A percentile compares a stretch with the other conserved stretches of the same genome.
phyloP scores from a whole-genome alignment of 1,284 basidiomycete genomes.

The Veloboletus limbatus region DNA sequence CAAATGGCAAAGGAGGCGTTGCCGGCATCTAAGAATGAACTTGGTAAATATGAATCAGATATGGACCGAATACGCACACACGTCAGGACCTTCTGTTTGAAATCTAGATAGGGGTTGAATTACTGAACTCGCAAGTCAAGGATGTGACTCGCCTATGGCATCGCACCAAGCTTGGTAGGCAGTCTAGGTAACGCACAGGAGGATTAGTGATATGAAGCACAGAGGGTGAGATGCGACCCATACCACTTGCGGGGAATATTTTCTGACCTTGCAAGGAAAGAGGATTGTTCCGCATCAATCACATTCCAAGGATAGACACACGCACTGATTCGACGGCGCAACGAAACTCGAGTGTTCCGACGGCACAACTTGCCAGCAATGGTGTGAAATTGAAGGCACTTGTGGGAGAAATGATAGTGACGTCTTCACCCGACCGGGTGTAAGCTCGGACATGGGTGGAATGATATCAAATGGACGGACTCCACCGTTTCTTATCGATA shows the following conservation, averaged over 20 bases:
- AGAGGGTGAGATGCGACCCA: conserved; percentile 19
- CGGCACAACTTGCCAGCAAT: conserved; percentile 71
- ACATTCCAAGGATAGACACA: conserved; percentile 23
- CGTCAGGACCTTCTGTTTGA: conserved; percentile 55
- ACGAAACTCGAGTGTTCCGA: conserved; percentile 81
- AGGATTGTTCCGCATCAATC: conserved; percentile 1
- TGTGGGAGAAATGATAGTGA: conserved; percentile 70
- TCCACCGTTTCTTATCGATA: conserved; percentile 66
- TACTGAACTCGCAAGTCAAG: not conserved
- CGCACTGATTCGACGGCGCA: conserved; percentile 77
- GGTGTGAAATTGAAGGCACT: conserved; percentile 86
- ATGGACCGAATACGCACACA: conserved; percentile 44
- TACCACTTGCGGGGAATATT: conserved; percentile 57
- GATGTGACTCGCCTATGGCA: conserved; percentile 45
- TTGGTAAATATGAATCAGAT: not conserved
- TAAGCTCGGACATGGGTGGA: conserved; percentile 9
- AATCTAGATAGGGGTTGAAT: conserved; percentile 45
- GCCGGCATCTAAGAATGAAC: conserved; percentile 48
- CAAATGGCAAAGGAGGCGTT: conserved; percentile 43
- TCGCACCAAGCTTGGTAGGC: conserved; percentile 75
- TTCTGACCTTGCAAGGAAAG: conserved; percentile 41
- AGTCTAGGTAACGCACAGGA: conserved; percentile 36
- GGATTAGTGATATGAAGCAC: not conserved
- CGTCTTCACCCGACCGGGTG: conserved; percentile 43
- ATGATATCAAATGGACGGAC: conserved; percentile 37